These are phyloP conservation scores for Xylariaceae sp. DNA, from an alignment of 2,329 filamentous ascomycete genomes.

Conservation along the genomic window DNA sequence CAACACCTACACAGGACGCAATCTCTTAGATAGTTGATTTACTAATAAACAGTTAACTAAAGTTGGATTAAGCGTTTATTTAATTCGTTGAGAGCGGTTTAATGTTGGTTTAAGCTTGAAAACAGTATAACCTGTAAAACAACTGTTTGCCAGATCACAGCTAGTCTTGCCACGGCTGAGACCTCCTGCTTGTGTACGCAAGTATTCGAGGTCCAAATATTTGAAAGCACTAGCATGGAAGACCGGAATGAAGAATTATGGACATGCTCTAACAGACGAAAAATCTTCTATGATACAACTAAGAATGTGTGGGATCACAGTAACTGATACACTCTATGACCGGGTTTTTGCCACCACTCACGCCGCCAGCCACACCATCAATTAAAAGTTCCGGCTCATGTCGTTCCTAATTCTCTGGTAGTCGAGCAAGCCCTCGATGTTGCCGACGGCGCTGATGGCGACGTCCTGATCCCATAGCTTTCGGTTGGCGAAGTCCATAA, in stretches of 20 bases:
- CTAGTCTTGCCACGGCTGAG: no score
- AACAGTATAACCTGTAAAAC: no score
- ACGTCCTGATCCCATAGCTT: slow-evolving; percentile 98
- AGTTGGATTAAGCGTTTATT: no score
- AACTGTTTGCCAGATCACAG: no score
- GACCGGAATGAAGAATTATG: slow-evolving; percentile 7
- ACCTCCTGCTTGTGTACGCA: no score
- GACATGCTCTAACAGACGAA: slow-evolving; percentile 41
- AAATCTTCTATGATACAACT: slow-evolving; percentile 60
- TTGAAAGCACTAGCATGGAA: background rate
- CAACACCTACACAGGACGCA: no score
- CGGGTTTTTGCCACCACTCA: slow-evolving; percentile 47
- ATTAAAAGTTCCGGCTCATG: slow-evolving; percentile 80
- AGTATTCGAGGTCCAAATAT: background rate
- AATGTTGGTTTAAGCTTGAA: no score
- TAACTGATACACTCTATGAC: slow-evolving; percentile 65
- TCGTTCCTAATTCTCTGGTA: slow-evolving; percentile 82
- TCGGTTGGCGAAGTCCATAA: slow-evolving; percentile 93
- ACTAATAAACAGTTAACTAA: no score
- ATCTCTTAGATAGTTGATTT: no score
- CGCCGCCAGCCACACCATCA: slow-evolving; percentile 37
- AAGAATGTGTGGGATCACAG: slow-evolving; percentile 50
- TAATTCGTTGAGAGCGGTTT: no score
- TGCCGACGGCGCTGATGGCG: slow-evolving; percentile 90
- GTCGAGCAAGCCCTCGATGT: slow-evolving; percentile 84